A percentile compares a stretch with the other conserved stretches of the same genome.
Conservation (phyloP, 2,329 filamentous ascomycete species). For the Phialophora expanda region DNA sequence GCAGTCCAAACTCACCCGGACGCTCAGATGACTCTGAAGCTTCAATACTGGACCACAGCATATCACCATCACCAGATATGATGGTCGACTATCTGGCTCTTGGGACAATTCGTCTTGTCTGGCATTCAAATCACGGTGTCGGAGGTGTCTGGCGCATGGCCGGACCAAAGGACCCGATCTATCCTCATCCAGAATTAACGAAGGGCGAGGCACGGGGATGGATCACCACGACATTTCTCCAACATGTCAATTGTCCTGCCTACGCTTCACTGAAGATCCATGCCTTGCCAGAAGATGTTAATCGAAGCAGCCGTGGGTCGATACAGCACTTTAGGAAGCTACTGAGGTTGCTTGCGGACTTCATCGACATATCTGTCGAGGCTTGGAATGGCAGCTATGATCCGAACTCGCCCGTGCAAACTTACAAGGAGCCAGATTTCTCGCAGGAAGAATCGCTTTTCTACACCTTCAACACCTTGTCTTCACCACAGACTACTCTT, state of each 20-base stretch:
- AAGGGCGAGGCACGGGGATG: slow-evolving; percentile 45
- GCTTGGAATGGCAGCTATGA: slow-evolving; percentile 48
- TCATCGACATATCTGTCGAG: slow-evolving; percentile 47
- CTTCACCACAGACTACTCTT: slow-evolving; percentile 47
- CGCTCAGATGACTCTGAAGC: background rate
- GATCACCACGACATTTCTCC: slow-evolving; percentile 43
- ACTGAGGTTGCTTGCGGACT: slow-evolving; percentile 49
- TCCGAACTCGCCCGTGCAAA: slow-evolving; percentile 22
- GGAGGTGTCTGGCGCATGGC: slow-evolving; percentile 29
- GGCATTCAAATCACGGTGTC: background rate
- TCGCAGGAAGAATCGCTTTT: slow-evolving; percentile 53
- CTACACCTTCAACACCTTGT: slow-evolving; percentile 58
- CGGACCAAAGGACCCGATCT: slow-evolving; percentile 18
- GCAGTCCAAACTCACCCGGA: background rate
- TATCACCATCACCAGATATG: background rate
- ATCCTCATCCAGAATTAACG: slow-evolving; percentile 30
- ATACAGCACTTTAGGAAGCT: slow-evolving; percentile 44
- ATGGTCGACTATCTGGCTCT: slow-evolving; percentile 36
- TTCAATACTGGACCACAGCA: background rate
- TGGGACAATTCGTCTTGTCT: slow-evolving; percentile 36
- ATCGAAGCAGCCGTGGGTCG: slow-evolving; percentile 45
- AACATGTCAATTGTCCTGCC: slow-evolving; percentile 31
- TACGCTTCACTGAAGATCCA: slow-evolving; percentile 46
- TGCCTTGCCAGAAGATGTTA: slow-evolving; percentile 50
- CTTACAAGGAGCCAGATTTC: slow-evolving; percentile 29